Evolutionary conservation across 805 yeast genomes (phyloP).

Genomic region (Babjeviella inositovora): DNA sequence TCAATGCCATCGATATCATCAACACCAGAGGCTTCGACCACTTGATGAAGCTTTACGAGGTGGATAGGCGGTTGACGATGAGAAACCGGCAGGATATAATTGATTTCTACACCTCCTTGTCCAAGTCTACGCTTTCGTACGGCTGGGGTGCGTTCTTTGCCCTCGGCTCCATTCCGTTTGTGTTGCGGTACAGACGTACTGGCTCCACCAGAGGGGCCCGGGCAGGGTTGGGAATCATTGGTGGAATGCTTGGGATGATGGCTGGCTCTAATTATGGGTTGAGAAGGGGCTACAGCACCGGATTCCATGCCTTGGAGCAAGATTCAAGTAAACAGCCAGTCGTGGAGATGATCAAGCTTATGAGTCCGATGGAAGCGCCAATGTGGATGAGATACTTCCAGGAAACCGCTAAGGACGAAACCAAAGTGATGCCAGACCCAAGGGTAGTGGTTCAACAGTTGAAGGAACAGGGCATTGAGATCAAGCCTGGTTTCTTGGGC

Average conservation of each 20-base stretch:
- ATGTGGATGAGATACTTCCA: constrained; percentile 10
- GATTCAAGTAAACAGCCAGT: constrained; percentile 2
- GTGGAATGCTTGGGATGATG: constrained; percentile 1
- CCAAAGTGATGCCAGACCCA: constrained; percentile 14
- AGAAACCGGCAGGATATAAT: too few relatives aligned
- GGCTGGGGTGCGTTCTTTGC: too few relatives aligned
- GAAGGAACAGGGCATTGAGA: not conserved
- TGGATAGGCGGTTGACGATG: too few relatives aligned
- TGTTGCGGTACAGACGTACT: too few relatives aligned
- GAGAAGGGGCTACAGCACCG: constrained; percentile 1
- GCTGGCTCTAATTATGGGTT: constrained; percentile 2
- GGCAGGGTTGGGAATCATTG: constrained; percentile 2
- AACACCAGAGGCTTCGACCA: too few relatives aligned
- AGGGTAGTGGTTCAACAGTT: constrained; percentile 1
- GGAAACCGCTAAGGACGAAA: constrained; percentile 11
- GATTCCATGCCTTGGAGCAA: constrained; percentile 2
- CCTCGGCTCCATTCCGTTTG: too few relatives aligned
- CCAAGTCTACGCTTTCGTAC: too few relatives aligned
- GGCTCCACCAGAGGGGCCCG: constrained; percentile 2
- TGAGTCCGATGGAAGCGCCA: constrained; percentile 4
- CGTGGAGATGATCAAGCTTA: constrained; percentile 4
- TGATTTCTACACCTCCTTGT: too few relatives aligned
- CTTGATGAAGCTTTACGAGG: too few relatives aligned
- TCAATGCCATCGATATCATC: too few relatives aligned
- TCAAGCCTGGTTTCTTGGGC: too few relatives aligned